Evolutionary conservation across 1,284 basidiomycete genomes (phyloP).

Genomic region (Afroboletus lepidellus): DNA sequence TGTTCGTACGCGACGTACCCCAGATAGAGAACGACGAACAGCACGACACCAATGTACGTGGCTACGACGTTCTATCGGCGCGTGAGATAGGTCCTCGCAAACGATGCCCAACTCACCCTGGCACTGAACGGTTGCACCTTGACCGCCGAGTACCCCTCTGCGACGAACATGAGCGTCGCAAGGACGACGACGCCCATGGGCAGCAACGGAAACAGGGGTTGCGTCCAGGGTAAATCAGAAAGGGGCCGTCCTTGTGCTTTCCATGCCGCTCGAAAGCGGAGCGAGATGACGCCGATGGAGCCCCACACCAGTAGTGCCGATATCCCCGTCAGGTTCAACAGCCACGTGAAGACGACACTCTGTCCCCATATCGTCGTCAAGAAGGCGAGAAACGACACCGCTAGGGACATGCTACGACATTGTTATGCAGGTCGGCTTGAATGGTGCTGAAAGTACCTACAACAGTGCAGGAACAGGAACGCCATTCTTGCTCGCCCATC

Average conservation of each 20-base stretch:
- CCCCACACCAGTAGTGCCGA: slow-evolving; percentile 69
- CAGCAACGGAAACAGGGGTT: slow-evolving; percentile 49
- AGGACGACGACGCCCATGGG: slow-evolving; percentile 44
- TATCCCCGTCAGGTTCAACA: slow-evolving; percentile 67
- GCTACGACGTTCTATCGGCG: slow-evolving; percentile 40
- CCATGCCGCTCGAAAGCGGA: slow-evolving; percentile 51
- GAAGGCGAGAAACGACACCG: slow-evolving; percentile 48
- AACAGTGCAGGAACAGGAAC: slow-evolving; percentile 55
- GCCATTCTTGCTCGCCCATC: slow-evolving; percentile 58
- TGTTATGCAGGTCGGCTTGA: background rate
- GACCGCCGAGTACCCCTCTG: slow-evolving; percentile 48
- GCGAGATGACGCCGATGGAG: slow-evolving; percentile 52
- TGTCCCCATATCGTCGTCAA: slow-evolving; percentile 56
- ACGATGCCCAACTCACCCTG: slow-evolving; percentile 23
- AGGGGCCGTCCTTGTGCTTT: slow-evolving; percentile 39
- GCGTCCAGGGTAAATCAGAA: slow-evolving; percentile 45
- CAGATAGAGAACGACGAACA: slow-evolving; percentile 37
- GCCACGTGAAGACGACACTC: slow-evolving; percentile 55
- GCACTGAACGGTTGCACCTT: slow-evolving; percentile 35
- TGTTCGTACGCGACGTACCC: slow-evolving; percentile 38
- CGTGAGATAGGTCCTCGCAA: background rate
- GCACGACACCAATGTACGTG: slow-evolving; percentile 40
- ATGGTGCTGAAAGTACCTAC: slow-evolving; percentile 34
- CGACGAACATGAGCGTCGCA: slow-evolving; percentile 47
- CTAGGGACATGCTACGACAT: slow-evolving; percentile 42